Evolutionary conservation across 202 grass and related monocot genomes (phyloP).

Genomic region (Miscanthus sacchariflorus): DNA sequence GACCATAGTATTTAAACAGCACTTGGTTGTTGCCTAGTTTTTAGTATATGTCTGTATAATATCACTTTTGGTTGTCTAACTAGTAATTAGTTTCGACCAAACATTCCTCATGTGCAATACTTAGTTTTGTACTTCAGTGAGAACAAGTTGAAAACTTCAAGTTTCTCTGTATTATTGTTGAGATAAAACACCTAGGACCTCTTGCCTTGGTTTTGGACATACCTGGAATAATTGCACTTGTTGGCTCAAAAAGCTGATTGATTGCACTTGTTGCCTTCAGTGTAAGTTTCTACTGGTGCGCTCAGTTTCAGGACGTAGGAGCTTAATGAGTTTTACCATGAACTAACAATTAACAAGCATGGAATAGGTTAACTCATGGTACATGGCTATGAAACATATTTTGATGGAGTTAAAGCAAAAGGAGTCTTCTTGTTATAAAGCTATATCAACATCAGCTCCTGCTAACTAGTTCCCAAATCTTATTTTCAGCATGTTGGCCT

Average conservation of each 20-base stretch:
- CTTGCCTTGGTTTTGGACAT: not conserved
- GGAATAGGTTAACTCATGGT: not conserved
- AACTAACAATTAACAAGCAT: slow-evolving; percentile 22
- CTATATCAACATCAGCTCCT: not conserved
- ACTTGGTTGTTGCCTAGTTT: not conserved
- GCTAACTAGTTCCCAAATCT: not conserved
- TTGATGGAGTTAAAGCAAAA: not conserved
- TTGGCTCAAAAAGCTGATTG: slow-evolving; percentile 5
- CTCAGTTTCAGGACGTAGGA: slow-evolving; percentile 10
- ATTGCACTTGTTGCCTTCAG: not conserved
- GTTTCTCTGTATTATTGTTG: not conserved
- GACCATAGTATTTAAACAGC: not conserved
- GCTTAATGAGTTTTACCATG: slow-evolving; percentile 5
- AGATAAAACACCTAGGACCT: not conserved
- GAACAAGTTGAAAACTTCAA: not conserved
- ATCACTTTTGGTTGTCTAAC: slow-evolving; percentile 1
- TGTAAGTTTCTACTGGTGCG: slow-evolving; percentile 15
- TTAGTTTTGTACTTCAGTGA: not conserved
- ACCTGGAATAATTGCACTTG: slow-evolving; percentile 3
- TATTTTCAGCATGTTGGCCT: not conserved
- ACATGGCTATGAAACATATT: not conserved
- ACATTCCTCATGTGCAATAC: not conserved
- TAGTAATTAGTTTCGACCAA: not conserved
- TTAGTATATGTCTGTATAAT: not conserved
- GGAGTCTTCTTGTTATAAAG: not conserved